phyloP scores from a whole-genome alignment of 257 asterid species.

The Misopates orontium region DNA sequence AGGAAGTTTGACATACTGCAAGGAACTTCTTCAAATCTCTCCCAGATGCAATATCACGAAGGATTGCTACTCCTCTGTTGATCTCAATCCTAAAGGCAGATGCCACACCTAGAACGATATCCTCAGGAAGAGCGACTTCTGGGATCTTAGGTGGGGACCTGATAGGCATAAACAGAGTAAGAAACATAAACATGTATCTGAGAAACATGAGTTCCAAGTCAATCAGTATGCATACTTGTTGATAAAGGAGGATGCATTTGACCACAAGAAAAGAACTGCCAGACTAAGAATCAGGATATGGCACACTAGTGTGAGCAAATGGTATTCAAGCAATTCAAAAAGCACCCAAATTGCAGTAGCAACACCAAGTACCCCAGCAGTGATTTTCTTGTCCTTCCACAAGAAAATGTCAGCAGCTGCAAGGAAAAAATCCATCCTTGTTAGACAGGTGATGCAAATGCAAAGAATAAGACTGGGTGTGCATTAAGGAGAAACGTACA shows the following conservation, averaged over 20 bases:
- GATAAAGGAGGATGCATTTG: constrained; percentile 75
- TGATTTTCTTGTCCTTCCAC: constrained; percentile 85
- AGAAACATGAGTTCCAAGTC: not conserved
- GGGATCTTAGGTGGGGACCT: constrained; percentile 89
- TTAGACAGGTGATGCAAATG: too few relatives aligned
- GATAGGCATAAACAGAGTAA: constrained; percentile 24
- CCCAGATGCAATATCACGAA: constrained; percentile 78
- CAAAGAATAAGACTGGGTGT: too few relatives aligned
- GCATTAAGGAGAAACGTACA: too few relatives aligned
- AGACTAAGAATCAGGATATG: constrained; percentile 71
- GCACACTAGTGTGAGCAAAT: constrained; percentile 80
- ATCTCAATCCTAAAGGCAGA: constrained; percentile 72
- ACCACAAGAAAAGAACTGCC: constrained; percentile 76
- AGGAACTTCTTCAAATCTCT: constrained; percentile 82
- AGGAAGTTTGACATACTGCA: constrained; percentile 47
- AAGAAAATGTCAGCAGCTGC: constrained; percentile 92
- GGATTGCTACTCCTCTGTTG: constrained; percentile 60
- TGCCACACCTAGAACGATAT: constrained; percentile 74
- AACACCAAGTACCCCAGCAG: constrained; percentile 77
- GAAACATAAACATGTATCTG: not conserved
- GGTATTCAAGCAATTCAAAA: constrained; percentile 86
- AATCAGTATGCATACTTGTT: constrained; percentile 55
- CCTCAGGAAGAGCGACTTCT: constrained; percentile 66
- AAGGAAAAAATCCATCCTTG: not conserved
- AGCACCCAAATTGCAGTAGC: constrained; percentile 89